phyloP scores from a whole-genome alignment of 2,329 filamentous ascomycete species.

The Fonsecaea erecta region DNA sequence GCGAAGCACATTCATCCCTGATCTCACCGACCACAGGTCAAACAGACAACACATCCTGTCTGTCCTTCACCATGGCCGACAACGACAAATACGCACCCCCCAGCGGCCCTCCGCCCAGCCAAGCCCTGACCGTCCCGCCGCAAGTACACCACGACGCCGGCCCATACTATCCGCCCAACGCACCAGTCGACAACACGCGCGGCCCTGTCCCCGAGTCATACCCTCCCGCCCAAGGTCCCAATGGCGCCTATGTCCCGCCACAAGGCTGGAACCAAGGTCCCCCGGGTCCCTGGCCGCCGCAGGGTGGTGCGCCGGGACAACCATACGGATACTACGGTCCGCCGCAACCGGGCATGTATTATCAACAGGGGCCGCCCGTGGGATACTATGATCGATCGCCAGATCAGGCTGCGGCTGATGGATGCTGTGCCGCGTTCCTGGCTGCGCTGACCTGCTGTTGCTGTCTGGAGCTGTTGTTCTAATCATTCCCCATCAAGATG shows the following conservation, averaged over 20 bases:
- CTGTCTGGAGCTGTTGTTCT: conserved; percentile 58
- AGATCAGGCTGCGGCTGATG: conserved; percentile 42
- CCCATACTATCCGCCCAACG: conserved; percentile 33
- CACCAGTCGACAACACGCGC: conserved; percentile 16
- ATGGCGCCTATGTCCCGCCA: conserved; percentile 28
- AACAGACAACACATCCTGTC: neutral
- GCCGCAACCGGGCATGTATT: conserved; percentile 39
- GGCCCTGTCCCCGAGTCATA: conserved; percentile 24
- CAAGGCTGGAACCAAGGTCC: conserved; percentile 30
- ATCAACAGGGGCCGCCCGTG: conserved; percentile 41
- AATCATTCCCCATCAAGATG: conserved; percentile 28
- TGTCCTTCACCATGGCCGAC: conserved; percentile 5
- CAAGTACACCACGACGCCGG: conserved; percentile 37
- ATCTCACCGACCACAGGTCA: neutral
- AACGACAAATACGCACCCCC: conserved; percentile 32
- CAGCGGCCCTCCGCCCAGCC: conserved; percentile 27
- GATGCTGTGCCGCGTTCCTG: conserved; percentile 50
- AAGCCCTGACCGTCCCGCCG: conserved; percentile 14
- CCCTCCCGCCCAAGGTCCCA: conserved; percentile 28
- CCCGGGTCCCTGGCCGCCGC: conserved; percentile 19
- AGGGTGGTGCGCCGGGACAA: conserved; percentile 19
- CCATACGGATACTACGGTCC: conserved; percentile 33
- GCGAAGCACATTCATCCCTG: neutral
- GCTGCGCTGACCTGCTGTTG: conserved; percentile 57
- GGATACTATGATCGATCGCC: conserved; percentile 45